These are phyloP conservation scores for Diaporthe sp. DNA, from an alignment of 2,329 filamentous ascomycete species.

Conservation along the genomic window DNA sequence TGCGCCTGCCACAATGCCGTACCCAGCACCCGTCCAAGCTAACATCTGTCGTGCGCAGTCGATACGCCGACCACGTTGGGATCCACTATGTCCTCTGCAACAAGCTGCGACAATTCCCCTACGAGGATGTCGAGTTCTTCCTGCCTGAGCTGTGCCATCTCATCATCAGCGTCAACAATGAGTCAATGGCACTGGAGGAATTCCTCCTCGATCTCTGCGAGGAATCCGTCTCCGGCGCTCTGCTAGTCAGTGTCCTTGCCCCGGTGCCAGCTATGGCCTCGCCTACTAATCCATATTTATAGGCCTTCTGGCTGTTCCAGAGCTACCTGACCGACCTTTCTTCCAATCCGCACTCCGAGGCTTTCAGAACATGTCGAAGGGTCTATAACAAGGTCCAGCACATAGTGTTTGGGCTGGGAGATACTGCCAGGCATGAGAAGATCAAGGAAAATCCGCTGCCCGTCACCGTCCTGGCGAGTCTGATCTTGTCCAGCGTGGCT, in stretches of 20 bases:
- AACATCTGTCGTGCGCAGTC: conserved; percentile 62
- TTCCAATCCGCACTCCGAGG: conserved; percentile 79
- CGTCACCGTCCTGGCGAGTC: conserved; percentile 84
- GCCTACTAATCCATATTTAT: conserved; percentile 35
- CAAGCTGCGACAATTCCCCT: conserved; percentile 89
- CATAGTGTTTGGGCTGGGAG: conserved; percentile 85
- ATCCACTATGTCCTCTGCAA: conserved; percentile 92
- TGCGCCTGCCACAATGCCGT: conserved; percentile 25
- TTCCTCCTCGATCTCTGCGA: conserved; percentile 89
- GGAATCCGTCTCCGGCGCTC: conserved; percentile 86
- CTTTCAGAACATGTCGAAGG: conserved; percentile 85
- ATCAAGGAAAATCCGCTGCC: conserved; percentile 87
- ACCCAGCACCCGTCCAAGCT: conserved; percentile 33
- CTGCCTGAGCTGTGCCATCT: conserved; percentile 89
- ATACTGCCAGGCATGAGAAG: conserved; percentile 77
- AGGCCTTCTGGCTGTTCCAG: conserved; percentile 94
- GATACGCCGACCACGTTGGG: conserved; percentile 90
- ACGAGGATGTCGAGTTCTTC: conserved; percentile 95
- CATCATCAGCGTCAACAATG: conserved; percentile 89
- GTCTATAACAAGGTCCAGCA: conserved; percentile 92
- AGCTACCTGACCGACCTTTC: conserved; percentile 88
- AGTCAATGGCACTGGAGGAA: conserved; percentile 92
- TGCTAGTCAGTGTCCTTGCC: conserved; percentile 72
- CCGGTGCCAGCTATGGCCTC: conserved; percentile 12
- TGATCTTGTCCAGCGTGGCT: conserved; percentile 83